Evolutionary conservation across 2,329 filamentous ascomycete species (phyloP), one percentile per base, ranked within the genome.

Genomic region (Orbilia oligospora): DNA sequence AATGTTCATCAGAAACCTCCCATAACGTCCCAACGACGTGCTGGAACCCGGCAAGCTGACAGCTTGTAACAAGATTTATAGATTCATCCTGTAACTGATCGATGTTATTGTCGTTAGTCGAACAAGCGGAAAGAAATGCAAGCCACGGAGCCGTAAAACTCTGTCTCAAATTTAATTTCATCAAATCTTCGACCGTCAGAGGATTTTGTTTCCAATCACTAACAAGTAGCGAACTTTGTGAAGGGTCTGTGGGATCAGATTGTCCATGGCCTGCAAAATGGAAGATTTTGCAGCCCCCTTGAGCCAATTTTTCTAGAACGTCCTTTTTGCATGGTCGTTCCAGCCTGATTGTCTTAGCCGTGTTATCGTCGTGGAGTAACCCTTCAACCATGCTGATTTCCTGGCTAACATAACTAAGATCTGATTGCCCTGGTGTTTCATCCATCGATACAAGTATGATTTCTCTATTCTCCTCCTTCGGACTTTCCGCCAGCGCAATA

Each of bases 1-100:
- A 85, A 1, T 72, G 8, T 16, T 75, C 51, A 68, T 87, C 85
- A 4, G 81, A 75, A 0, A 85, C 84, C 3, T 83, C 78, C 86
- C 85, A 87, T 0, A 86, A 80, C 14, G 69, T 20, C 6, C 75
- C 75, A 3, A 78, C 63, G 9, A 78, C 75, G 12, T 72, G 49
- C 5, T 56, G 44, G 33, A 72, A 78, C 3, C 75, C 75, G 3
- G 75, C 75, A 1, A 78, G 33, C 53, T 78, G 68, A n/a, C 53
- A 78, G 16, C 68, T 51, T 24, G 63, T 51, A 14, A 64, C 41
- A 2, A 78, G 46, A 22, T 78, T 61, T 20, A 78, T 27, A 18
- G 38, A 63, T 24, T 78, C 75, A 18, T 78, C 68, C 0, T 18
- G 18, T 1, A 76, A 22, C n/a, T 30, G 2, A 8, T 56, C 49